A percentile compares a stretch with the other conserved stretches of the same genome.
phyloP scores from a whole-genome alignment of 1,284 basidiomycete species.

The Papiliotrema fonsecae region DNA sequence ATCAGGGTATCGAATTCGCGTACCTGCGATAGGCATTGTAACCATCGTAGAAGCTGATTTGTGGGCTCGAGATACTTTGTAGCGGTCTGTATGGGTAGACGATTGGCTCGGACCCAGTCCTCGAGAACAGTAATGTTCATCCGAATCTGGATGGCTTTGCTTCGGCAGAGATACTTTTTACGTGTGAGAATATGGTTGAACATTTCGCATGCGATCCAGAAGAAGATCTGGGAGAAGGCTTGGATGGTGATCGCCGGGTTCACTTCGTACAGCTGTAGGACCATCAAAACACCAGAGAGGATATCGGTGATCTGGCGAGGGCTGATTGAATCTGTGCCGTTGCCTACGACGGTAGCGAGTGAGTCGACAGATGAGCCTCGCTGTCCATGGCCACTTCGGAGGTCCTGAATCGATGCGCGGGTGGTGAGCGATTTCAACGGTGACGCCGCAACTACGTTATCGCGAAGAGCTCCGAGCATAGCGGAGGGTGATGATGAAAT shows the following conservation, averaged over 20 bases:
- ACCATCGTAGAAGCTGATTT: constrained; percentile 72
- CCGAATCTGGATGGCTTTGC: constrained; percentile 79
- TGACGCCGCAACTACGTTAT: constrained; percentile 8
- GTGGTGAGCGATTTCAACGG: constrained; percentile 13
- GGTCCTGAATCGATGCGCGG: constrained; percentile 29
- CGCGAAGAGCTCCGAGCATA: constrained; percentile 14
- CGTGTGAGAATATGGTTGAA: constrained; percentile 90
- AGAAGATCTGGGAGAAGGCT: constrained; percentile 79
- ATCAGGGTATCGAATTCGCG: constrained; percentile 81
- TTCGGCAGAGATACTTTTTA: constrained; percentile 90
- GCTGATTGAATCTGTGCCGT: constrained; percentile 9
- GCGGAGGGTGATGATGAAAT: constrained; percentile 15
- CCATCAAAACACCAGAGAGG: constrained; percentile 78
- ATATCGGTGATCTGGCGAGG: constrained; percentile 71
- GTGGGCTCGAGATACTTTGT: constrained; percentile 74
- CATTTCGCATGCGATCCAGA: constrained; percentile 62
- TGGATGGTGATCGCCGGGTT: constrained; percentile 87
- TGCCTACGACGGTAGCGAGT: constrained; percentile 6
- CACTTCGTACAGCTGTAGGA: constrained; percentile 81
- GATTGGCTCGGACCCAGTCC: constrained; percentile 74
- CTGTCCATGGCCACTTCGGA: constrained; percentile 11
- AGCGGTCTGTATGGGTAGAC: constrained; percentile 71
- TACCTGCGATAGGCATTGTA: constrained; percentile 64
- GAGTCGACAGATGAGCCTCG: constrained; percentile 14
- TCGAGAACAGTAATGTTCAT: constrained; percentile 83